Evolutionary conservation across 2,329 filamentous ascomycete genomes (phyloP).

Genomic region (Talaromyces sp.): DNA sequence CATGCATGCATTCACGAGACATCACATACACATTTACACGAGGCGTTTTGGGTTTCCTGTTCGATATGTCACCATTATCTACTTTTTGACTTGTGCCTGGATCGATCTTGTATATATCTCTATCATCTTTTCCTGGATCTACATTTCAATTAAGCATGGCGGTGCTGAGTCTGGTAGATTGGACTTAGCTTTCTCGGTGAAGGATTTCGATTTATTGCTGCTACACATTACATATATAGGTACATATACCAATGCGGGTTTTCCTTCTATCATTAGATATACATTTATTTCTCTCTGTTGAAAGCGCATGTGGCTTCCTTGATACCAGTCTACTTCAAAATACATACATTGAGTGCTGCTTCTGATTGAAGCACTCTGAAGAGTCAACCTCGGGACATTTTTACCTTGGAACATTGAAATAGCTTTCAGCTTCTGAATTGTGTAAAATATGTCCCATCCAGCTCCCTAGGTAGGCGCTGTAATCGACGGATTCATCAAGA

Average conservation of each 20-base stretch:
- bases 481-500: too few relatives aligned
- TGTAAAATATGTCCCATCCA: too few relatives aligned
- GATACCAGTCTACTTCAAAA: too few relatives aligned
- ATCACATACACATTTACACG: slow-evolving; percentile 3
- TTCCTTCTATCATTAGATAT: background rate
- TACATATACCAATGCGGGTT: background rate
- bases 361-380: too few relatives aligned
- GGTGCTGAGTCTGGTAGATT: background rate
- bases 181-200: background rate
- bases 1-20: slow-evolving; percentile 8
- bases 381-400: too few relatives aligned
- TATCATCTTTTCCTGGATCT: background rate
- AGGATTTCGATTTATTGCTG: background rate
- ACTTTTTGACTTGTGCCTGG: background rate
- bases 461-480: too few relatives aligned
- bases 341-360: too few relatives aligned
- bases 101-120: background rate
- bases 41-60: background rate
- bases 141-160: background rate
- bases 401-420: too few relatives aligned
- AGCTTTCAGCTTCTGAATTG: too few relatives aligned
- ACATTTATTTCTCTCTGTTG: too few relatives aligned
- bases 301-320: too few relatives aligned
- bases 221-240: background rate
- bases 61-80: background rate